phyloP scores from a whole-genome alignment of 345 rosid species.

The Acer campestre region DNA sequence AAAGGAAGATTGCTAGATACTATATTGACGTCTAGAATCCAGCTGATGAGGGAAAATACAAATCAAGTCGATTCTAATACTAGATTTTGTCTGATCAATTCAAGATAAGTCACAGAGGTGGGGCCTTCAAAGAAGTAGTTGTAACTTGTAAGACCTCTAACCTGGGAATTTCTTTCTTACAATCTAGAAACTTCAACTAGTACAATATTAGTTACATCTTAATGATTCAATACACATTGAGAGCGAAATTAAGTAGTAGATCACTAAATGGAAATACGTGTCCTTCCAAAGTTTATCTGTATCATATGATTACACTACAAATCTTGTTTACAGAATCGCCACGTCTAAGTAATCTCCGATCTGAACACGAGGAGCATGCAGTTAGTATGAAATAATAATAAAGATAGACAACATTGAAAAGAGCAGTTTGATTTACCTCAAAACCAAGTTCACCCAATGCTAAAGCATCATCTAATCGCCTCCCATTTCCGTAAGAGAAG shows the following conservation, averaged over 20 bases:
- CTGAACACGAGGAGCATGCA: constrained; percentile 37
- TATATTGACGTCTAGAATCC: no score
- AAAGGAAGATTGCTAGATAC: no score
- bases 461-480: constrained; percentile 74
- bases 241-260: background rate
- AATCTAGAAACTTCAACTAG: background rate
- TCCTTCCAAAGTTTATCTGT: background rate
- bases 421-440: constrained; percentile 48
- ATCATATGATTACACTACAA: background rate
- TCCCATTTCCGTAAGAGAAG: constrained; percentile 62
- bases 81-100: background rate
- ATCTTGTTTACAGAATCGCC: constrained; percentile 52
- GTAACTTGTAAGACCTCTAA: background rate
- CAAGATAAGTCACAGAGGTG: background rate
- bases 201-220: constrained; percentile 1
- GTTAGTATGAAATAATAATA: background rate
- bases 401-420: background rate
- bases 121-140: no score
- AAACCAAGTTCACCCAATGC: constrained; percentile 76
- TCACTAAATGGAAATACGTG: background rate
- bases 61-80: background rate
- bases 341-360: constrained; percentile 95
- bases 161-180: background rate
- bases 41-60: background rate
- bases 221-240: background rate